These are phyloP conservation scores for Aspergillus fijiensis DNA, from an alignment of 2,329 filamentous ascomycete species.

Conservation along the genomic window DNA sequence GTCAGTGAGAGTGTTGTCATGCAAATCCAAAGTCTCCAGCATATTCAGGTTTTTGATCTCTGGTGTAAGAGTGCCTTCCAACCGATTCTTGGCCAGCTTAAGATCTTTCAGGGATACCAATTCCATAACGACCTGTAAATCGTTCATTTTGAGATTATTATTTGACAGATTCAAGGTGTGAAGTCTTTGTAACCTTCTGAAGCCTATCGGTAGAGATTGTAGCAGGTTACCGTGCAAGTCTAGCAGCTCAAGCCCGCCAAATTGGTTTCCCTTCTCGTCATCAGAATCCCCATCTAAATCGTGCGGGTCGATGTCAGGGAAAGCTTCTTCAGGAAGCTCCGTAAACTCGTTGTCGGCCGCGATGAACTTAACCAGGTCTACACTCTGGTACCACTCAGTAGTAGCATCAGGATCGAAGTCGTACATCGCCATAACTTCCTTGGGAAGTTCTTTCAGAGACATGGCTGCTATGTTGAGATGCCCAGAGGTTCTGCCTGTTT, in stretches of 20 bases:
- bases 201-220: slow-evolving; percentile 68
- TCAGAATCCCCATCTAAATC: slow-evolving; percentile 65
- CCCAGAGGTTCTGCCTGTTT: slow-evolving; percentile 71
- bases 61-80: slow-evolving; percentile 66
- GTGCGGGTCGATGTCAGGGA: slow-evolving; percentile 67
- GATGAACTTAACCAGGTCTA: slow-evolving; percentile 80
- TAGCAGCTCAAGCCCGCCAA: slow-evolving; percentile 75
- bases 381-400: slow-evolving; percentile 83
- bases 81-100: slow-evolving; percentile 73
- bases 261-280: slow-evolving; percentile 70
- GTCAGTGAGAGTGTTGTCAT: slow-evolving; percentile 72
- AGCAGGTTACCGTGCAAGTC: slow-evolving; percentile 86
- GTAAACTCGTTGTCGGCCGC: slow-evolving; percentile 89
- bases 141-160: slow-evolving; percentile 73
- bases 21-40: slow-evolving; percentile 78
- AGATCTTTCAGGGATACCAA: slow-evolving; percentile 73
- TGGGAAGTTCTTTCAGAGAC: slow-evolving; percentile 73
- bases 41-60: slow-evolving; percentile 64
- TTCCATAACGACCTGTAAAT: slow-evolving; percentile 71
- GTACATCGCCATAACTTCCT: slow-evolving; percentile 88
- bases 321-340: slow-evolving; percentile 68
- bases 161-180: slow-evolving; percentile 82
- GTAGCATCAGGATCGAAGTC: slow-evolving; percentile 67
- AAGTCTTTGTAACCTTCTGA: slow-evolving; percentile 70
- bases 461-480: slow-evolving; percentile 86